Conservation (phyloP, 2,329 filamentous ascomycete genomes). For the Hypoxylon sp. region DNA sequence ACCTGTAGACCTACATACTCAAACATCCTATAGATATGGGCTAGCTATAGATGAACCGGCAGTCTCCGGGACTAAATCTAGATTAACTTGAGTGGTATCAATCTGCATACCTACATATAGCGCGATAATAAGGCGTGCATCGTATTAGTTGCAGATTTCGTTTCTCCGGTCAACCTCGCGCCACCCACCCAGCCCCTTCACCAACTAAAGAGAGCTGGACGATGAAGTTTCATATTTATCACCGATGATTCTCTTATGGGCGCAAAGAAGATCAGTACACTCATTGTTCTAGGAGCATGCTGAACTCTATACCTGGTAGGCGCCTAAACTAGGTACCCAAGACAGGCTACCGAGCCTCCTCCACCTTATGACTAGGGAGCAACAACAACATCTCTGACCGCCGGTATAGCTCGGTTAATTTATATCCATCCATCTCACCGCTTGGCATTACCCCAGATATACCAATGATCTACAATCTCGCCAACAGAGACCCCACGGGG, state of each 20-base stretch:
- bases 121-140: neutral
- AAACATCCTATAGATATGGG: neutral
- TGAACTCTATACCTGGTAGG: no score
- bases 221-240: no score
- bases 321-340: neutral
- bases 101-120: neutral
- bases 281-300: no score
- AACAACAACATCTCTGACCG: neutral
- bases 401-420: slow-evolving; percentile 12
- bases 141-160: slow-evolving; percentile 20
- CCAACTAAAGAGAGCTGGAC: neutral
- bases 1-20: no score
- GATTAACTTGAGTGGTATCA: neutral
- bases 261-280: no score
- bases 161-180: slow-evolving; percentile 25
- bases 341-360: slow-evolving; percentile 2
- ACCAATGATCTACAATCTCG: slow-evolving; percentile 35
- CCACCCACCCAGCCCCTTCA: neutral
- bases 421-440: slow-evolving; percentile 18
- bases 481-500: slow-evolving; percentile 35
- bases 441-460: slow-evolving; percentile 44
- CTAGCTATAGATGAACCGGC: neutral
- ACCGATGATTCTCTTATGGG: no score
- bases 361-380: neutral
- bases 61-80: neutral